Evolutionary conservation across 805 yeast genomes (phyloP).

Genomic region (Sungouiella thailandica): DNA sequence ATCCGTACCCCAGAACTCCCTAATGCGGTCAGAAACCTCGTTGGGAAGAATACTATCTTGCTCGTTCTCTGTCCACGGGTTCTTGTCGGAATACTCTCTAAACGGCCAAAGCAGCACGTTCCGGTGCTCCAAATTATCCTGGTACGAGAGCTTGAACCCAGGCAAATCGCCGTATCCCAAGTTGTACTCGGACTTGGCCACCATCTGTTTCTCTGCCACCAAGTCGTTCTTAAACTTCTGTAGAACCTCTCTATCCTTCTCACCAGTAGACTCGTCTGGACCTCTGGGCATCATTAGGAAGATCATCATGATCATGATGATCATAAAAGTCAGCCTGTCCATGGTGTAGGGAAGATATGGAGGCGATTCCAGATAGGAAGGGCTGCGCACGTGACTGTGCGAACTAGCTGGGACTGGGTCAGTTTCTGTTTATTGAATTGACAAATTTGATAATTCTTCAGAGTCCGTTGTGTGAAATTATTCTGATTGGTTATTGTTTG

Average conservation of each 20-base stretch:
- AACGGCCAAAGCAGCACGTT: constrained; percentile 55
- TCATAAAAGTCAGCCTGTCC: constrained; percentile 31
- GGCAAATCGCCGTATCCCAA: constrained; percentile 67
- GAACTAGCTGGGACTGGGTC: too few relatives aligned
- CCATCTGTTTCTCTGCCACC: constrained; percentile 9
- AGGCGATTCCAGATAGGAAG: neutral
- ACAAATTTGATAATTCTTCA: too few relatives aligned
- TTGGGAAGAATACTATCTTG: constrained; percentile 58
- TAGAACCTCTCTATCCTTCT: constrained; percentile 22
- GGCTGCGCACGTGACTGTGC: too few relatives aligned
- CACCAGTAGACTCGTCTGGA: constrained; percentile 23
- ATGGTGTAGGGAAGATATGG: constrained; percentile 2
- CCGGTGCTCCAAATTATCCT: constrained; percentile 46
- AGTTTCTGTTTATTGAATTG: too few relatives aligned
- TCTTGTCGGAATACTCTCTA: constrained; percentile 38
- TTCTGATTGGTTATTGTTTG: too few relatives aligned
- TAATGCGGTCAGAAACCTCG: constrained; percentile 43
- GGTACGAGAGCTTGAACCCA: constrained; percentile 64
- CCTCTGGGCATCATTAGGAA: constrained; percentile 29
- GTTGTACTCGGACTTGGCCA: constrained; percentile 40
- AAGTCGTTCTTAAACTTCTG: constrained; percentile 21
- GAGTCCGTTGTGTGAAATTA: too few relatives aligned
- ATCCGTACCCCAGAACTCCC: constrained; percentile 46
- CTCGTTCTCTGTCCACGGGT: constrained; percentile 43
- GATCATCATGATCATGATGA: constrained; percentile 30